These are phyloP conservation scores for Smittium culicis DNA, from an alignment of 371 early-diverging fungal species.

Conservation along the genomic window DNA sequence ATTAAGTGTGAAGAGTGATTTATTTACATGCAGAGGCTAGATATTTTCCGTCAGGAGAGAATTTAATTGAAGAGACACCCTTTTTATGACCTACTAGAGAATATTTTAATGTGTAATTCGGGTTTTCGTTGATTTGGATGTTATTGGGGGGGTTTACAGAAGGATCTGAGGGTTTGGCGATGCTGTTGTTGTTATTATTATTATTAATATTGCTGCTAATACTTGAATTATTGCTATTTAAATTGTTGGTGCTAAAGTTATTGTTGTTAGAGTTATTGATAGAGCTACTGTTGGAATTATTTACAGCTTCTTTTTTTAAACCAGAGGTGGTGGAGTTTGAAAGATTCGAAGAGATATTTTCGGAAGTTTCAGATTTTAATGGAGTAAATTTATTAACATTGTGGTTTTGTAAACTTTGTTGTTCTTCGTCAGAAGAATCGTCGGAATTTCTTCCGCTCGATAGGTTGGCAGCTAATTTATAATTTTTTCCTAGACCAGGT, in stretches of 20 bases:
- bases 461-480: background rate
- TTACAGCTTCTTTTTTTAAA: too few relatives aligned
- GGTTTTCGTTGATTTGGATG: constrained; percentile 37
- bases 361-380: background rate
- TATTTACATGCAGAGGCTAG: constrained; percentile 61
- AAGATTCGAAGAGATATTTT: background rate
- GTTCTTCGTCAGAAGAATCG: background rate
- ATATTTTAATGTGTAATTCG: constrained; percentile 76
- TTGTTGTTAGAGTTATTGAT: background rate
- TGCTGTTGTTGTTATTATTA: background rate
- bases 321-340: background rate
- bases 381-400: too few relatives aligned
- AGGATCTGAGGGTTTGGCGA: constrained; percentile 12
- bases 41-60: constrained; percentile 95
- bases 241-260: background rate
- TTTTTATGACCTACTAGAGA: constrained; percentile 87
- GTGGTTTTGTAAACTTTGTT: too few relatives aligned
- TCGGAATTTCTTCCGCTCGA: background rate
- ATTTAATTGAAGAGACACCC: constrained; percentile 89
- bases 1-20: background rate
- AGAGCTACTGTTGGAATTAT: background rate
- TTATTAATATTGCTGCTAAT: background rate
- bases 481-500: background rate
- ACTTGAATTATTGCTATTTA: background rate
- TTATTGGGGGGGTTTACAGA: constrained; percentile 17